Base-by-base conservation (phyloP, 306 rosid genomes). In the Cucurbita maxima region DNA sequence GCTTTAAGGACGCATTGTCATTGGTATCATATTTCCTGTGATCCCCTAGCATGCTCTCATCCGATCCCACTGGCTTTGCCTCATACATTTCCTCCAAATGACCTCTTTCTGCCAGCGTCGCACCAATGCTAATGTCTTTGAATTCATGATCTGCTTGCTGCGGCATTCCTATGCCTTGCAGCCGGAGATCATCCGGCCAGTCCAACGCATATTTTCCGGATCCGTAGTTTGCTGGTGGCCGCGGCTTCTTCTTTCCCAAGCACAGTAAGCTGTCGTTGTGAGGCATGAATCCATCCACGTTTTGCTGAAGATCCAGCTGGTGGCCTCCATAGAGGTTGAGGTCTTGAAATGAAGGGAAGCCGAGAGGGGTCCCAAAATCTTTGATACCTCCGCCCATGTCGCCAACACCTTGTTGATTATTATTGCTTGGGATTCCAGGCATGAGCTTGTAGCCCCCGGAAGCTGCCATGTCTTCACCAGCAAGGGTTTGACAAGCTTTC, bases 401-500 rank as follows among this genome's bases (percentile, higher is more conserved):
- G 6, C 7, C 13, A 40, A 63, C 9, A 7, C 50, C 51, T 40
- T 80, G 71, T 14, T 25, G 40, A 78, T 54, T 57, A 84, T 90
- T 89, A 71, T 89, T 89, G 60, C 34, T 30, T 30, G 81, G 34
- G 18, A 69, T 19, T 2, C 14, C 67, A 2, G 16, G 51, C 71
- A 64, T 64, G 30, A 47, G n/a, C 52, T 64, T 64, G 52, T 64
- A 64, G 52, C 36, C 16, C 4, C 53, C 54, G 14, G 71, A n/a
- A 5, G 53, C 54, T 10, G 10, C 72, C 54, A 43, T 43, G 38
- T 66, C 44, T 19, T 66, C 72, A 38, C 6, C 97, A 0, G 97
- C 96, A 44, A 94, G 99, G 67, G 97, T 94, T 89, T 94, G 96
- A 81, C 91, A 94, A 48, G 99, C 99, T 76, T 94, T 94, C 79